phyloP scores from a whole-genome alignment of 2,329 filamentous ascomycete genomes.

The Ceratocystis alfenasii region DNA sequence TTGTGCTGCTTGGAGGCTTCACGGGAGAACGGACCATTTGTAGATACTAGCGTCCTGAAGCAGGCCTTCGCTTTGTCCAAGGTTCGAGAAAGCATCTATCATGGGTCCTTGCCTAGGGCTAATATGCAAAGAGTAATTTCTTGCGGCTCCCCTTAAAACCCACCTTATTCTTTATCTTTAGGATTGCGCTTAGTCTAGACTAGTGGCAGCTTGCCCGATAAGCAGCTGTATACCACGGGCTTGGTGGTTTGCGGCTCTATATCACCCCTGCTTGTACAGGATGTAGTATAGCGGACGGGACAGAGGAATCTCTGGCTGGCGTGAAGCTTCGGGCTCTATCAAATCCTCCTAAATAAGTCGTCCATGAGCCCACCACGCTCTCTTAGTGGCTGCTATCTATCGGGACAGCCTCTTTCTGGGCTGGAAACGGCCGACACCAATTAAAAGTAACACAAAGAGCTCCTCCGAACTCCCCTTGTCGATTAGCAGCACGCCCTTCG shows the following conservation, averaged over 20 bases:
- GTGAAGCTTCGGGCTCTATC: conserved; percentile 1
- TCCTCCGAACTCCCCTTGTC: background rate
- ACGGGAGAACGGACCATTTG: no score
- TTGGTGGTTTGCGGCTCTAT: background rate
- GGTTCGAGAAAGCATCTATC: background rate
- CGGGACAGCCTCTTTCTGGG: background rate
- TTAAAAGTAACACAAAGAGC: conserved; percentile 2
- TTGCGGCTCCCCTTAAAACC: background rate
- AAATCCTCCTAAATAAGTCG: background rate
- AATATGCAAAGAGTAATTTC: background rate
- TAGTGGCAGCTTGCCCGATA: background rate
- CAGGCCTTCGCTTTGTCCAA: background rate
- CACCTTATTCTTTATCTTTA: conserved; percentile 7
- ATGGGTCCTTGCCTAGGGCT: background rate
- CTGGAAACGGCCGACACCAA: conserved; percentile 1
- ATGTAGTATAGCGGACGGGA: background rate
- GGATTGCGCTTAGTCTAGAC: background rate
- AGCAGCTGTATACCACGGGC: background rate
- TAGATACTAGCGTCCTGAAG: no score
- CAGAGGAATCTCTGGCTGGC: background rate
- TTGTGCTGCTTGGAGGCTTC: background rate
- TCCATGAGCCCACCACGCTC: background rate
- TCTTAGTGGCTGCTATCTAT: background rate
- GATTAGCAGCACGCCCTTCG: background rate
- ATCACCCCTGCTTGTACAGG: background rate